Conservation (phyloP, 2,329 filamentous ascomycete genomes). For the Colletotrichum theobromicola region DNA sequence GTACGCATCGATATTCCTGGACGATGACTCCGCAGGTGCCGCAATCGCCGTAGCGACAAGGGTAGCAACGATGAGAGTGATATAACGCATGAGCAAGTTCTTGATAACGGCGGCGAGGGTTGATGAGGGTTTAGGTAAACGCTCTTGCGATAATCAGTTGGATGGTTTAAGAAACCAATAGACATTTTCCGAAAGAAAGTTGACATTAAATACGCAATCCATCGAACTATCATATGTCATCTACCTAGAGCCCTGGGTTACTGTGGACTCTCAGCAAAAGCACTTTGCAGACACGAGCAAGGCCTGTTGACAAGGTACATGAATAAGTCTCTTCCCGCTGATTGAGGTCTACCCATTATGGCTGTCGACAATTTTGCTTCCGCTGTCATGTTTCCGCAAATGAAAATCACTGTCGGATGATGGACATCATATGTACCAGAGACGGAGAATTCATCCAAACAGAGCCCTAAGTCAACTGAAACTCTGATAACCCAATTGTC, state of each 20-base stretch:
- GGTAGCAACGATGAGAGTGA: neutral
- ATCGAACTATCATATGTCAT: neutral
- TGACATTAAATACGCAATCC: neutral
- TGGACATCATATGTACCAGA: no score
- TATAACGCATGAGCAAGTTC: neutral
- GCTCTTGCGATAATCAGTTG: neutral
- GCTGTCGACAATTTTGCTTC: no score
- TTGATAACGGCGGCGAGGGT: rapidly evolving
- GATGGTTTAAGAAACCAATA: neutral
- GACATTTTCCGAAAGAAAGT: neutral
- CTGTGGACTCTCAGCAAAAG: neutral
- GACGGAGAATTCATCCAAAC: no score
- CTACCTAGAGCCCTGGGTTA: rapidly evolving
- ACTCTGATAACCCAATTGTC: no score
- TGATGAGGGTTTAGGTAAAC: rapidly evolving
- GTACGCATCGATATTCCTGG: neutral
- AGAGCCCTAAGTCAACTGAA: no score
- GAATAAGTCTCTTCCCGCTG: neutral
- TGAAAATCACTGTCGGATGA: no score
- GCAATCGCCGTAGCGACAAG: neutral
- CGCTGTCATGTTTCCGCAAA: no score
- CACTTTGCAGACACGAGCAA: neutral
- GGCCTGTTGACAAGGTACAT: neutral
- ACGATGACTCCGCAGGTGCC: neutral
- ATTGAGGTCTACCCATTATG: rapidly evolving